These are phyloP conservation scores for Nannochloropsis salina DNA, from an alignment of 108 stramenopile species.

Conservation along the genomic window DNA sequence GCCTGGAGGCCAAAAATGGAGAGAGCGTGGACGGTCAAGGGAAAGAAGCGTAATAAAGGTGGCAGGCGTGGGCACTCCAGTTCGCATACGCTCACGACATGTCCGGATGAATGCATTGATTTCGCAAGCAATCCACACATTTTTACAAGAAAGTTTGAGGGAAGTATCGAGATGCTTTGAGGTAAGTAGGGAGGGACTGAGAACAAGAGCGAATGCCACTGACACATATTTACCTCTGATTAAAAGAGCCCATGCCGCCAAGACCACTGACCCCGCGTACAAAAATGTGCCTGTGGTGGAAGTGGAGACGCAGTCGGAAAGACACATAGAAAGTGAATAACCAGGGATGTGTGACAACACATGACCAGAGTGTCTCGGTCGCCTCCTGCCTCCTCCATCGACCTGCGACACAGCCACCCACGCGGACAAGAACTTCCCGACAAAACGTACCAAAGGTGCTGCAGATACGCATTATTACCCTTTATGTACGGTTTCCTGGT, in stretches of 20 bases:
- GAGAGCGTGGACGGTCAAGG: no score
- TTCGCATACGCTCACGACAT: no score
- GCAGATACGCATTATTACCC: background rate
- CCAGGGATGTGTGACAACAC: background rate
- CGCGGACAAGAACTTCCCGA: background rate
- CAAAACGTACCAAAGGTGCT: slow-evolving; percentile 11
- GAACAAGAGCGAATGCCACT: background rate
- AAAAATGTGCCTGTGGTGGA: background rate
- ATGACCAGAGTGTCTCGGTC: background rate
- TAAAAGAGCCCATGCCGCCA: background rate
- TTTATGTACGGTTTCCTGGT: background rate
- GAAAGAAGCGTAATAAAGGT: no score
- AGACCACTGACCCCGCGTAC: background rate
- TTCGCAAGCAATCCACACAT: no score
- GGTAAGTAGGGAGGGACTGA: background rate
- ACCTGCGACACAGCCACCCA: background rate
- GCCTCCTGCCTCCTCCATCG: background rate
- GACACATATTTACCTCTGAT: background rate
- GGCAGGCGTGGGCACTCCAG: no score
- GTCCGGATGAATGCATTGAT: no score
- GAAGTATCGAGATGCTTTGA: background rate
- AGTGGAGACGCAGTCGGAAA: background rate
- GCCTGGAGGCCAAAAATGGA: background rate
- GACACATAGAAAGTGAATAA: background rate
- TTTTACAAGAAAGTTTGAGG: no score